Evolutionary conservation across 305 asterid species (phyloP).

Genomic region (Fraxinus dipetala): DNA sequence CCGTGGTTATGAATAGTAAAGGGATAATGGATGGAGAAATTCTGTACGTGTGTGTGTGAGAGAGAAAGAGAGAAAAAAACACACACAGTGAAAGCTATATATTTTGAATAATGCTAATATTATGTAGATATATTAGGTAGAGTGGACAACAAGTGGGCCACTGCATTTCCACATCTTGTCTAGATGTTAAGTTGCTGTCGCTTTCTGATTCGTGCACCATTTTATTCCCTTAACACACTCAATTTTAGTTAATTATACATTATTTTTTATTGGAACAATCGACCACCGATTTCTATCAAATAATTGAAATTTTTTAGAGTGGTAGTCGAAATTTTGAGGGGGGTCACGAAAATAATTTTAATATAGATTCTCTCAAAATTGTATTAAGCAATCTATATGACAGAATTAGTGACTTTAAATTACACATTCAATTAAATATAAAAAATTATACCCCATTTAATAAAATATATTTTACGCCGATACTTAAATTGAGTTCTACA

Average conservation of each 20-base stretch:
- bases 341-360: neutral
- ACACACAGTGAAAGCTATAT: neutral
- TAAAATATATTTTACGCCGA: no score
- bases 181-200: constrained; percentile 11
- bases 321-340: neutral
- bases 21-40: neutral
- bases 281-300: neutral
- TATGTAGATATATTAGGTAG: neutral
- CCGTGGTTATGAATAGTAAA: neutral
- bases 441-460: no score
- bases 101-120: neutral
- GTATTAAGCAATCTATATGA: neutral
- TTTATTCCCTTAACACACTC: neutral
- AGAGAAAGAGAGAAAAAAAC: constrained; percentile 8
- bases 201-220: constrained; percentile 9
- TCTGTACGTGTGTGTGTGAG: neutral
- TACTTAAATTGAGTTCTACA: neutral
- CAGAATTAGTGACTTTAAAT: neutral
- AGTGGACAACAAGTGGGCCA: constrained; percentile 27
- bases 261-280: neutral
- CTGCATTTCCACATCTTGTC: neutral
- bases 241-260: neutral
- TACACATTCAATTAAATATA: no score
- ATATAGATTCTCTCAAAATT: neutral
- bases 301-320: neutral